A percentile compares a stretch with the other conserved stretches of the same genome.
Conservation (phyloP, 305 asterid species). For the Striga hermonthica region DNA sequence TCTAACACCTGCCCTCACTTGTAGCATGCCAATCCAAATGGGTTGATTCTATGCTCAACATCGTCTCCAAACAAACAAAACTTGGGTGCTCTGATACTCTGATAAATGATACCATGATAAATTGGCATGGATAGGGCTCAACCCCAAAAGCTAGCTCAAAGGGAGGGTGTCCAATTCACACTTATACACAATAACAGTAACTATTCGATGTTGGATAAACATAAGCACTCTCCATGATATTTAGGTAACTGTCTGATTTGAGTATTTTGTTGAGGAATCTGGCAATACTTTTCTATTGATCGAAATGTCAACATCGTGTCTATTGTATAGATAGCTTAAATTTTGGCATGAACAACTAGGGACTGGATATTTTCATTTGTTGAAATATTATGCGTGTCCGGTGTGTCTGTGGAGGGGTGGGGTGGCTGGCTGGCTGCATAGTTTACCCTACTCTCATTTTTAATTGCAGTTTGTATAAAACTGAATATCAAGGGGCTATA, state of each 20-base stretch:
- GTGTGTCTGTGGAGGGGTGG: background rate
- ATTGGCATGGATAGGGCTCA: no score
- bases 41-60: no score
- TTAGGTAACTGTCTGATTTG: slow-evolving; percentile 33
- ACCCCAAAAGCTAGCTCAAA: no score
- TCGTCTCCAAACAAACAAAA: no score
- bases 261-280: slow-evolving; percentile 16
- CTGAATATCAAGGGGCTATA: background rate
- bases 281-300: slow-evolving; percentile 17
- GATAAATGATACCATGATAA: no score
- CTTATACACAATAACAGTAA: no score
- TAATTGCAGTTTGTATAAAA: background rate
- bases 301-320: slow-evolving; percentile 21
- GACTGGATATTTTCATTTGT: background rate
- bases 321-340: slow-evolving; percentile 18
- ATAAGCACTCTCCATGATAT: slow-evolving; percentile 28
- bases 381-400: background rate
- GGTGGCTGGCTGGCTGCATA: background rate
- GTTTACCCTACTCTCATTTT: slow-evolving; percentile 4
- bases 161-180: no score
- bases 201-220: no score
- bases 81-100: no score
- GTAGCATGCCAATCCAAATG: no score
- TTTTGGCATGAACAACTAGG: slow-evolving; percentile 10
- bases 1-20: no score